Evolutionary conservation across 352 stramenopile species (phyloP).

Genomic region (Pythium vanterpoolii): DNA sequence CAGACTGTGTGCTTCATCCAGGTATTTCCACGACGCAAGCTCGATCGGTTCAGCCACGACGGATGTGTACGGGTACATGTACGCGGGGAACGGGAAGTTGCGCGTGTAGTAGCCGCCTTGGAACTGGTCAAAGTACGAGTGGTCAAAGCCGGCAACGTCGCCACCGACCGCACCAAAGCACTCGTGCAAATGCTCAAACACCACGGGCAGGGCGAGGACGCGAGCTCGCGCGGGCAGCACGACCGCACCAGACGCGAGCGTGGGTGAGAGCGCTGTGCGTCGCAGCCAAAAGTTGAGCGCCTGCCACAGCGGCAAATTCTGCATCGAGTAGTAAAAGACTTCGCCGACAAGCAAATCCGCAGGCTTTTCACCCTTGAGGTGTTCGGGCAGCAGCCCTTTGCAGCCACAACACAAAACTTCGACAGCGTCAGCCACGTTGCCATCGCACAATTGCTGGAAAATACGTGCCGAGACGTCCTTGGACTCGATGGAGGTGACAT

Average conservation of each 20-base stretch:
- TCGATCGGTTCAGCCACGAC: slow-evolving; percentile 34
- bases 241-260: slow-evolving; percentile 37
- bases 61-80: slow-evolving; percentile 70
- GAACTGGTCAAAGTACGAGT: slow-evolving; percentile 70
- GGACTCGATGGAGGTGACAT: slow-evolving; percentile 73
- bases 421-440: slow-evolving; percentile 38
- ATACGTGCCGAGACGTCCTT: slow-evolving; percentile 80
- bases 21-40: slow-evolving; percentile 48
- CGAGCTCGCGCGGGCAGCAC: slow-evolving; percentile 49
- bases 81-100: slow-evolving; percentile 78
- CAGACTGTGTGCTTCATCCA: slow-evolving; percentile 38
- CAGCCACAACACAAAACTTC: slow-evolving; percentile 66
- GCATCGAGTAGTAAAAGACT: slow-evolving; percentile 86
- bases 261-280: slow-evolving; percentile 41
- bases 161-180: slow-evolving; percentile 70
- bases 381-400: slow-evolving; percentile 56
- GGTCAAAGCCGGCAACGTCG: slow-evolving; percentile 67
- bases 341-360: slow-evolving; percentile 68
- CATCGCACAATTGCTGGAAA: slow-evolving; percentile 61
- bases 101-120: slow-evolving; percentile 63
- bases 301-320: slow-evolving; percentile 80
- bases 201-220: slow-evolving; percentile 56
- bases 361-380: slow-evolving; percentile 46
- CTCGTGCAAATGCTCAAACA: slow-evolving; percentile 70
- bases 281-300: slow-evolving; percentile 84